Conservation (phyloP, 306 rosid genomes). For the Pterocarpus santalinus region DNA sequence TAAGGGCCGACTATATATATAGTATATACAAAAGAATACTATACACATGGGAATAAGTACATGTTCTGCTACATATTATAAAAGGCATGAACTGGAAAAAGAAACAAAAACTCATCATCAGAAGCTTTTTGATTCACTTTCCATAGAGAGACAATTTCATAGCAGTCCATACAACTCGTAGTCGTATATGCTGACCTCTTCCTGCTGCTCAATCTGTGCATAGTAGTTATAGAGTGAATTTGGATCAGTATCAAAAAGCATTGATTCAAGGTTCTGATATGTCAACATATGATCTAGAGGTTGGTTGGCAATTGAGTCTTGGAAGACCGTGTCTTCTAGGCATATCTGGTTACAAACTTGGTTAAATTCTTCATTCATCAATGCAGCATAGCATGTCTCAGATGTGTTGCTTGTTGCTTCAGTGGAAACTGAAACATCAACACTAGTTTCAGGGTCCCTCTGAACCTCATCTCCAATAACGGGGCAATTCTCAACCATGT, state of each 20-base stretch:
- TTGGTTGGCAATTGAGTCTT: slow-evolving; percentile 38
- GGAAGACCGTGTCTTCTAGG: slow-evolving; percentile 37
- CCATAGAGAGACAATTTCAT: slow-evolving; percentile 14
- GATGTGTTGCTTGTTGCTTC: slow-evolving; percentile 39
- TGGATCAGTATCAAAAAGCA: slow-evolving; percentile 49
- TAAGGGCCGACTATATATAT: background rate
- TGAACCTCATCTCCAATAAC: too few species aligned
- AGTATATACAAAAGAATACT: slow-evolving; percentile 42
- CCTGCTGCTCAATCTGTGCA: slow-evolving; percentile 43
- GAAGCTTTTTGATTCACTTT: background rate
- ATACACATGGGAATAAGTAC: slow-evolving; percentile 23
- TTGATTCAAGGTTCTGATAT: slow-evolving; percentile 51
- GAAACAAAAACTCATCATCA: slow-evolving; percentile 1
- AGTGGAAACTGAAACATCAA: too few species aligned
- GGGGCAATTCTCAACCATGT: slow-evolving; percentile 8
- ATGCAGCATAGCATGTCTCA: slow-evolving; percentile 36
- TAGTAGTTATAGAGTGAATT: slow-evolving; percentile 33
- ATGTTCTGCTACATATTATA: slow-evolving; percentile 28
- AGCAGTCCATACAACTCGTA: slow-evolving; percentile 55
- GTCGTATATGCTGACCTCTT: slow-evolving; percentile 60
- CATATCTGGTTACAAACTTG: slow-evolving; percentile 46
- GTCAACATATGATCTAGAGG: slow-evolving; percentile 21
- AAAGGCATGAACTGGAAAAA: slow-evolving; percentile 26
- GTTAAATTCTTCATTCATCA: slow-evolving; percentile 50
- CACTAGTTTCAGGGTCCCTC: too few species aligned